Evolutionary conservation across 2,329 filamentous ascomycete genomes (phyloP), one percentile per base, ranked within the genome.

Genomic region (Cercospora sp.): DNA sequence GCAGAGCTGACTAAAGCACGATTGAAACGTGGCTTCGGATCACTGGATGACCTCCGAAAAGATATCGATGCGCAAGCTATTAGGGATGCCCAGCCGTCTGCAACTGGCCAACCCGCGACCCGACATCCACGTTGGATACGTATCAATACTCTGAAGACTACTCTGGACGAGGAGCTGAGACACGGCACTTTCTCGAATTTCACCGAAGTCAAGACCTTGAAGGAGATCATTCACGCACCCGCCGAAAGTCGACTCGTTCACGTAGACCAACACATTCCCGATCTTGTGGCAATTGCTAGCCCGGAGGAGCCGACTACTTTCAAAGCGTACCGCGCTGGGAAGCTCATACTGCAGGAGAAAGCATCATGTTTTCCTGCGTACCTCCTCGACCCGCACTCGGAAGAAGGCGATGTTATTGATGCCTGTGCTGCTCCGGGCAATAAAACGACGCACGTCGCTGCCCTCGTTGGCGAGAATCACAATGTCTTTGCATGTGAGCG

Each of bases 331-430:
- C 85, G 82, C 13, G 83, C 86, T 1, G 94, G 94, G 1, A 86
- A 89, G 58, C 87, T 98, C 63, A 97, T 98, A 68, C 83, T 98
- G 26, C 95, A 99, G 79, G 95, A 98, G 77, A 98, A 97, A 80
- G 94, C 95, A 0, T 97, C 94, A 0, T 99, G 95, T 77, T 97
- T 99, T 76, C 95, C 95, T 0, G 95, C 94, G 0, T 95, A 95
- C 77, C 83, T 99, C 2, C 83, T 99, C 0, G 85, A 97, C 62
- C 88, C 91, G 0, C 82, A 81, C 0, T 34, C 57, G 9, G 57
- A 63, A 60, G 67, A 58, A 12, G 92, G 92, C 26, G 89, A 95
- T 75, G 83, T 96, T 8, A 87, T 98, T n/a, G 95, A 99, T 79
- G 92, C 92, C 0, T 98, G 94, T 78, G 92, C 95, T 0, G 95